These are phyloP conservation scores for Maudiozyma bulderi DNA, from an alignment of 805 yeast genomes.

Conservation along the genomic window DNA sequence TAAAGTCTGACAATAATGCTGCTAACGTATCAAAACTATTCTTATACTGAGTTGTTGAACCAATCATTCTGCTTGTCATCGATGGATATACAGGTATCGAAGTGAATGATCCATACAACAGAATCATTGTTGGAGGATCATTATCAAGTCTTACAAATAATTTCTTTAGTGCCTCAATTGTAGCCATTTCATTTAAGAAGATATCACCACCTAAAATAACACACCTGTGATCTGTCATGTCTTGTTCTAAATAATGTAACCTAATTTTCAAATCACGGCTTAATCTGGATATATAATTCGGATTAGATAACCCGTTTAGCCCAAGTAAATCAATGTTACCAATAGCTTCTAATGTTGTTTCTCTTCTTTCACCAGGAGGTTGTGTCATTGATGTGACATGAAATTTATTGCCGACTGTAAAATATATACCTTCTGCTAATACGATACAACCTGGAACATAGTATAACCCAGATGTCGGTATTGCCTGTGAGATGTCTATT, in stretches of 20 bases:
- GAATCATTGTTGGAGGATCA: slow-evolving; percentile 57
- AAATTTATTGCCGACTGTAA: slow-evolving; percentile 55
- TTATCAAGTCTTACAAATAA: slow-evolving; percentile 46
- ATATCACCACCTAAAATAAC: slow-evolving; percentile 70
- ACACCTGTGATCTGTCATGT: slow-evolving; percentile 46
- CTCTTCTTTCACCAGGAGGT: slow-evolving; percentile 80
- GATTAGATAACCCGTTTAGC: slow-evolving; percentile 28
- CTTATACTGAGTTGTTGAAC: slow-evolving; percentile 49
- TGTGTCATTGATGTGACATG: slow-evolving; percentile 70
- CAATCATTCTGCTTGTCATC: slow-evolving; percentile 39
- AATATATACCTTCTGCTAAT: slow-evolving; percentile 77
- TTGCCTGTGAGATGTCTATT: slow-evolving; percentile 53
- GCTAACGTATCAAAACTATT: slow-evolving; percentile 69
- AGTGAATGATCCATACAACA: slow-evolving; percentile 74
- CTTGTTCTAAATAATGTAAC: slow-evolving; percentile 47
- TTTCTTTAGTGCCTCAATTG: slow-evolving; percentile 56
- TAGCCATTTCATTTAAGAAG: slow-evolving; percentile 48
- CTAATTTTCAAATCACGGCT: slow-evolving; percentile 50
- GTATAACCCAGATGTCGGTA: slow-evolving; percentile 54
- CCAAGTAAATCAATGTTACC: slow-evolving; percentile 71
- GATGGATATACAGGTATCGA: slow-evolving; percentile 55
- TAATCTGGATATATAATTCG: slow-evolving; percentile 40
- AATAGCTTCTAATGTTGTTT: slow-evolving; percentile 52
- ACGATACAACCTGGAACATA: slow-evolving; percentile 69
- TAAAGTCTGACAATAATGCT: slow-evolving; percentile 44